These are phyloP conservation scores for Apium graveolens DNA, from an alignment of 129 eudicot species.

Conservation along the genomic window DNA sequence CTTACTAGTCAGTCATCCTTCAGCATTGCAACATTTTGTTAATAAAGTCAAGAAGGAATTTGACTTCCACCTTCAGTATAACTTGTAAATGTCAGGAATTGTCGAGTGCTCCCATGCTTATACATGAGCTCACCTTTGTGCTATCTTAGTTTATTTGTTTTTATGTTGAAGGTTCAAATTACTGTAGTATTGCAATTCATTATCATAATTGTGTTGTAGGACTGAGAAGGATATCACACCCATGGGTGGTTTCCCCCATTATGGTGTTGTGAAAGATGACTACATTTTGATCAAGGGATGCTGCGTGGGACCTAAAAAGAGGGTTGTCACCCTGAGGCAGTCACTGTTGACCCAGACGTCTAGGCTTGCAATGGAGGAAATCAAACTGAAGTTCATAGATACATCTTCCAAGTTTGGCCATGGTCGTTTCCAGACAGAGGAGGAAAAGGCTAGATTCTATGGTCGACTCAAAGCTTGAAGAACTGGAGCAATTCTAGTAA, in stretches of 20 bases:
- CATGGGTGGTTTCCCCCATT: slow-evolving; percentile 64
- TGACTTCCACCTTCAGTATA: background rate
- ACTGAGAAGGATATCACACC: slow-evolving; percentile 66
- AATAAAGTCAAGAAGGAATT: too few relatives aligned
- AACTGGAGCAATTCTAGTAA: background rate
- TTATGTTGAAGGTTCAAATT: background rate
- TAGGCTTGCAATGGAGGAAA: slow-evolving; percentile 55
- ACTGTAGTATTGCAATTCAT: background rate
- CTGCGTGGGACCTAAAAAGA: slow-evolving; percentile 64
- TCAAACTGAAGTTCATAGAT: slow-evolving; percentile 54
- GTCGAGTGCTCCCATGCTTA: background rate
- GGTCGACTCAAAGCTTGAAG: slow-evolving; percentile 37
- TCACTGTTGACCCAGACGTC: slow-evolving; percentile 51
- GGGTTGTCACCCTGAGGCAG: slow-evolving; percentile 58
- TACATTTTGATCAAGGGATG: slow-evolving; percentile 62
- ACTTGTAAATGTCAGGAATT: background rate
- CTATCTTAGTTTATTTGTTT: background rate
- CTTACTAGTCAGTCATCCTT: background rate
- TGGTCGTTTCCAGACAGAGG: slow-evolving; percentile 57
- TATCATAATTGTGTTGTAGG: slow-evolving; percentile 17
- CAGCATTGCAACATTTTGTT: background rate
- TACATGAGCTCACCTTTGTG: background rate
- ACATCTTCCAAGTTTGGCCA: slow-evolving; percentile 55
- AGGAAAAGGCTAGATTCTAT: slow-evolving; percentile 44
- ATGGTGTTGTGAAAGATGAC: slow-evolving; percentile 61